Conservation (phyloP, 257 asterid genomes). For the Capsicum baccatum region DNA sequence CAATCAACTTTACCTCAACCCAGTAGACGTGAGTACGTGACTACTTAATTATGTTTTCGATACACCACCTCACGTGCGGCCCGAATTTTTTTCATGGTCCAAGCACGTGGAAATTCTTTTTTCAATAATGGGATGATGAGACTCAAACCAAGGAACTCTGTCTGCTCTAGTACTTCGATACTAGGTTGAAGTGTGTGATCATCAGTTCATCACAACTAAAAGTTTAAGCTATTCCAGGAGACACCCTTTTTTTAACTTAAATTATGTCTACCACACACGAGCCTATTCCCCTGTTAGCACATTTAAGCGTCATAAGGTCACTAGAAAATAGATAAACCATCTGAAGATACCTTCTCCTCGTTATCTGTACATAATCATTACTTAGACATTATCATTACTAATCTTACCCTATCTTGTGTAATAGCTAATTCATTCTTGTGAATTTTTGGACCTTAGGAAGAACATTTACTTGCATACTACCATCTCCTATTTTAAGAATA, state of each 20-base stretch:
- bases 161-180: not conserved
- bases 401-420: not conserved
- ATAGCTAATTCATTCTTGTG: not conserved
- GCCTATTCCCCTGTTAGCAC: not conserved
- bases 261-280: not conserved
- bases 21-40: not conserved
- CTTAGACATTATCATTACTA: not conserved
- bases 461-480: not conserved
- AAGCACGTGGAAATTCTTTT: not conserved
- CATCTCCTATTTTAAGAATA: not conserved
- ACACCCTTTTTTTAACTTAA: not conserved
- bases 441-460: not conserved
- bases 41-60: not conserved
- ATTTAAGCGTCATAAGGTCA: not conserved
- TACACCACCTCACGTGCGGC: not conserved
- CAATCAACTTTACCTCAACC: not conserved
- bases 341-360: not conserved
- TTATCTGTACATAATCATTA: not conserved
- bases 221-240: not conserved
- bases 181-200: not conserved
- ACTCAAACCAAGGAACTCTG: not conserved
- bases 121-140: not conserved
- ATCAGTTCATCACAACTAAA: not conserved
- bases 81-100: not conserved
- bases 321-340: slow-evolving; percentile 14